These are phyloP conservation scores for Huiozyma sinensis DNA, from an alignment of 805 yeast species.

Conservation along the genomic window DNA sequence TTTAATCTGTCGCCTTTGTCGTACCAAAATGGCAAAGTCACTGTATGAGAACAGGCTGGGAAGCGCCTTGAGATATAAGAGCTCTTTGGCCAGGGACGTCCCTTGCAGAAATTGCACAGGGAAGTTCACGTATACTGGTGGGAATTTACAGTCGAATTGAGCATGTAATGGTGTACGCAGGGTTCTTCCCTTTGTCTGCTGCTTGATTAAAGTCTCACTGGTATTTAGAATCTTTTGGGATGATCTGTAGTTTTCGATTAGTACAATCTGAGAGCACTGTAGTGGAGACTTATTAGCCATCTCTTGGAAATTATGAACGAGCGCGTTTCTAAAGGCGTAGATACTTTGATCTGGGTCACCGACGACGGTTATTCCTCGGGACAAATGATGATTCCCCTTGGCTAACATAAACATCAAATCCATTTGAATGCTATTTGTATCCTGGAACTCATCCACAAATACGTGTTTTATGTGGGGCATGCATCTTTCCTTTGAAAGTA, in stretches of 20 bases:
- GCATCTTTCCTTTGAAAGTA: conserved; percentile 37
- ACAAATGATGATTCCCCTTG: conserved; percentile 28
- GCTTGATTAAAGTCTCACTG: conserved; percentile 56
- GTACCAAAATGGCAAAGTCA: conserved; percentile 65
- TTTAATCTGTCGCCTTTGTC: conserved; percentile 54
- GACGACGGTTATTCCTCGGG: conserved; percentile 66
- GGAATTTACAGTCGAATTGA: conserved; percentile 32
- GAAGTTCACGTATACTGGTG: conserved; percentile 37
- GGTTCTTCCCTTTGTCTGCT: conserved; percentile 34
- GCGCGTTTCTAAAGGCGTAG: conserved; percentile 79
- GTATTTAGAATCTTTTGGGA: conserved; percentile 52
- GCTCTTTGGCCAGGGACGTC: conserved; percentile 43
- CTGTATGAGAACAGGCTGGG: conserved; percentile 37
- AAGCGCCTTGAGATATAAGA: conserved; percentile 36
- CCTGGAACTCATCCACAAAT: conserved; percentile 90
- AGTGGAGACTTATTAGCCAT: conserved; percentile 37
- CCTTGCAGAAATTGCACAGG: conserved; percentile 45
- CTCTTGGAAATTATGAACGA: conserved; percentile 48
- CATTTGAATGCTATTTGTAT: conserved; percentile 71
- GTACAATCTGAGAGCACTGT: conserved; percentile 28
- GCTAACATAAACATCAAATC: conserved; percentile 50
- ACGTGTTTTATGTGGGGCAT: conserved; percentile 52
- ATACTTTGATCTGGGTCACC: conserved; percentile 97
- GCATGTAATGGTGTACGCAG: conserved; percentile 39
- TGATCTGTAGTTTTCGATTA: conserved; percentile 74